phyloP scores from a whole-genome alignment of 2,329 filamentous ascomycete species.

The Alternaria solani region DNA sequence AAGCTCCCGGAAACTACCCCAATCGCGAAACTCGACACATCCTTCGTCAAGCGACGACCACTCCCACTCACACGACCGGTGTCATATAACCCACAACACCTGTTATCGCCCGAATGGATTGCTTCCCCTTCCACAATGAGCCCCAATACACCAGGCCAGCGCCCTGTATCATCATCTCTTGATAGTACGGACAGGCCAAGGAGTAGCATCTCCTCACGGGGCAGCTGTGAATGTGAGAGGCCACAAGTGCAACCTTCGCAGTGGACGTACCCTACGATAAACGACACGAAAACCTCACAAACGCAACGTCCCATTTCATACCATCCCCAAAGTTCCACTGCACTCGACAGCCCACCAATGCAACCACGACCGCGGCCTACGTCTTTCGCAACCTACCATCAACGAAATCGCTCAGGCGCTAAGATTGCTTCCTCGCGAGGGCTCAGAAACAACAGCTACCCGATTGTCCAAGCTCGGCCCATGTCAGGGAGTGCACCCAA shows the following conservation, averaged over 20 bases:
- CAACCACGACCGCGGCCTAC: constrained; percentile 32
- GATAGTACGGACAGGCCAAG: constrained; percentile 20
- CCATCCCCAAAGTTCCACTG: constrained; percentile 24
- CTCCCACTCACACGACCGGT: constrained; percentile 26
- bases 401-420: constrained; percentile 33
- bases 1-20: constrained; percentile 19
- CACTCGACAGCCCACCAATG: constrained; percentile 27
- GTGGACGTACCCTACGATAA: constrained; percentile 22
- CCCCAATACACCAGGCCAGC: constrained; percentile 24
- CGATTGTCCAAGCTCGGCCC: constrained; percentile 32
- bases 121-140: constrained; percentile 30
- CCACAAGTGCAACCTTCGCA: constrained; percentile 24
- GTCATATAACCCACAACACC: constrained; percentile 32
- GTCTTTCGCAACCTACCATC: constrained; percentile 36
- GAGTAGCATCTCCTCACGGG: constrained; percentile 28
- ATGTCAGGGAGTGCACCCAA: constrained; percentile 28
- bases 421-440: constrained; percentile 44
- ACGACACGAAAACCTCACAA: constrained; percentile 6
- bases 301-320: constrained; percentile 24
- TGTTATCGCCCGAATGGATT: constrained; percentile 34
- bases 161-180: constrained; percentile 23
- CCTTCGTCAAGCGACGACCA: constrained; percentile 26
- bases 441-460: constrained; percentile 33
- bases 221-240: constrained; percentile 26
- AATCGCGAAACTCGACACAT: constrained; percentile 21